Evolutionary conservation across 345 rosid species (phyloP), one percentile per base, ranked within the genome.

Genomic region (Hirschfeldia incana): DNA sequence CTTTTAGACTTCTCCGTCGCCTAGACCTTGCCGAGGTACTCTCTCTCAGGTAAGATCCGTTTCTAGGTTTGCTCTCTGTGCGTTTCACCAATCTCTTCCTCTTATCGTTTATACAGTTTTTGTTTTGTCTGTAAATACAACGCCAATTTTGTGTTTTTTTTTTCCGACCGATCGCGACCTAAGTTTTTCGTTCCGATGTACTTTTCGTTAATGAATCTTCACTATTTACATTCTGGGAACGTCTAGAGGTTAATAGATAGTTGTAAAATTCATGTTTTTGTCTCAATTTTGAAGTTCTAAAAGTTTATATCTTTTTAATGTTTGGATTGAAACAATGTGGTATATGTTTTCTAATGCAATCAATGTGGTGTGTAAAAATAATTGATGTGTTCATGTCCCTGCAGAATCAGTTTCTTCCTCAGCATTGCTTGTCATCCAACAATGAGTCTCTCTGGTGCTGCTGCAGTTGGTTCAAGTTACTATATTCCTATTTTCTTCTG

Each of bases 381-480:
- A 46, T 46, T 49, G 21, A 46, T 46, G 11, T 17, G 1, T 7
- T 6, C 57, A 5, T 33, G 37, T 37, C 10, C 15, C 7, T 49
- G 57, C 13, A 49, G 57, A 37, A 51, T 28, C 49, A 42, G 67
- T 39, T 70, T 32, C 67, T 27, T 65, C 27, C 27, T 12, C 59
- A 57, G 60, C 63, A 28, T 44, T 64, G 49, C 84, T 16, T 15
- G 26, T 71, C 75, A 64, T 74, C 78, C 74, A 83, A 39, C 57
- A 53, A 94, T 94, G 98, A 94, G 92, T 86, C 83, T 88, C 64
- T 64, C 90, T 12, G 92, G 92, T 49, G 57, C 57, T 75, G 75
- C 88, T 85, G 86, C 95, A 12, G 76, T 85, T 78, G 89, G 86
- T 83, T 79, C 96, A 76, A 90, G 96, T 92, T 75, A 80, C 88